Percentiles rank a stretch among this genome's conserved stretches.
Conservation (phyloP, 331 rosid genomes). For the Rhamnella rubrinervis region DNA sequence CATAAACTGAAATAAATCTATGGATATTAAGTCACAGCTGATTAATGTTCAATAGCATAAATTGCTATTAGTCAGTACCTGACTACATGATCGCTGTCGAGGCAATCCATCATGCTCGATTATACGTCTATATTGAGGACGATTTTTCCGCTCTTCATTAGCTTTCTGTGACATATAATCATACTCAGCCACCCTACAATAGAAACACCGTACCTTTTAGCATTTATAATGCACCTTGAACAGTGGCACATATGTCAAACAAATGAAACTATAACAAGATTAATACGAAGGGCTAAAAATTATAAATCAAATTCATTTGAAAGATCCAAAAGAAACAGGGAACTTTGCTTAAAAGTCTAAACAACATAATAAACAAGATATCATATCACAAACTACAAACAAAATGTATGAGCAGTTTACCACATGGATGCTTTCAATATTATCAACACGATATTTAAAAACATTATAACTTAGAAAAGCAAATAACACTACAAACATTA, state of each 20-base stretch:
- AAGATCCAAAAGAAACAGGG: not conserved
- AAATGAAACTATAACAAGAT: not conserved
- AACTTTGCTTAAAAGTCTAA: not conserved
- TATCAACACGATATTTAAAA: not conserved
- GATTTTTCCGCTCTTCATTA: slow-evolving; percentile 59
- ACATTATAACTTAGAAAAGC: not conserved
- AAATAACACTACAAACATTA: not conserved
- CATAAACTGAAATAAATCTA: not conserved
- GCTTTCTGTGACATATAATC: slow-evolving; percentile 60
- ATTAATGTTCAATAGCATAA: not conserved
- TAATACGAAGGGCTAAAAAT: not conserved
- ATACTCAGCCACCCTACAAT: slow-evolving; percentile 59
- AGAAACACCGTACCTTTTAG: not conserved
- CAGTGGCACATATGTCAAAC: not conserved
- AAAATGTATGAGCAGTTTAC: not conserved
- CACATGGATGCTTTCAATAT: not conserved
- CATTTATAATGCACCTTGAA: not conserved
- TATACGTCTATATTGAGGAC: slow-evolving; percentile 63
- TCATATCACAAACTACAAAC: not conserved
- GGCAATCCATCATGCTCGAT: slow-evolving; percentile 84
- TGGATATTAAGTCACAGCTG: not conserved
- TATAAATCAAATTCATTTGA: not conserved
- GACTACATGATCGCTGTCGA: slow-evolving; percentile 40
- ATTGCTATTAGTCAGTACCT: slow-evolving; percentile 42
- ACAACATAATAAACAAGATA: not conserved